phyloP scores from a whole-genome alignment of 73 alveolate genomes.

The Uronychia binucleata region DNA sequence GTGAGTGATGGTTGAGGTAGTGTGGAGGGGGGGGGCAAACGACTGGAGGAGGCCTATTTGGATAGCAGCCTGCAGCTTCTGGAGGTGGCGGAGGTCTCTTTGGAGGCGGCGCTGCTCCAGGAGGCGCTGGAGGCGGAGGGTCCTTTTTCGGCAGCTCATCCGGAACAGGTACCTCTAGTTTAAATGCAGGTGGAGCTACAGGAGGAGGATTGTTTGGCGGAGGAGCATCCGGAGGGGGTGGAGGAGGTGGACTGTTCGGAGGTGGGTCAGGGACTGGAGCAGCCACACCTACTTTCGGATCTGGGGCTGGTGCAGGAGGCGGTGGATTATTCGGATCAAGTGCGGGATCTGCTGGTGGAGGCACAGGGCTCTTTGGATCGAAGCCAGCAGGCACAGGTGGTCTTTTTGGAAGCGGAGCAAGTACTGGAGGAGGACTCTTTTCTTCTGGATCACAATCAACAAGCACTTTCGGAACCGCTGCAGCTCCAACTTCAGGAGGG shows the following conservation, averaged over 20 bases:
- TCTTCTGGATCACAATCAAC: background rate
- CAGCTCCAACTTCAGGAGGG: background rate
- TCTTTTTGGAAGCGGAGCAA: background rate
- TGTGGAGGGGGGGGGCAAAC: too few relatives aligned
- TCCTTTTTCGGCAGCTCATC: too few relatives aligned
- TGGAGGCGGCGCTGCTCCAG: background rate
- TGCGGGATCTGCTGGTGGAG: background rate
- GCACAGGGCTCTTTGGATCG: too few relatives aligned
- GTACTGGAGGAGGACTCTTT: background rate
- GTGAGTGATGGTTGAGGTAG: too few relatives aligned
- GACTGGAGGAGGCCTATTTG: background rate
- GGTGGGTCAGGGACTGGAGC: background rate
- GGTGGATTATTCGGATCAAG: background rate
- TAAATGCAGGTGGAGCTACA: background rate
- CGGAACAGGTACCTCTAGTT: too few relatives aligned
- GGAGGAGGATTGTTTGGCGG: background rate
- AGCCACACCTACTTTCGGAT: background rate
- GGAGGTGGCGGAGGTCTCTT: background rate
- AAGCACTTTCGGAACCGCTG: background rate
- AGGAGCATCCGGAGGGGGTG: slow-evolving; percentile 1
- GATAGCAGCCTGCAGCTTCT: background rate
- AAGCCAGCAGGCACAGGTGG: too few relatives aligned
- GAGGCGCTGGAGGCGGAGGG: background rate
- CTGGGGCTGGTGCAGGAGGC: background rate
- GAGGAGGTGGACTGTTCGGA: slow-evolving; percentile 3